Evolutionary conservation across 768 basidiomycete genomes (phyloP).

Genomic region (Boletus subparvulus): DNA sequence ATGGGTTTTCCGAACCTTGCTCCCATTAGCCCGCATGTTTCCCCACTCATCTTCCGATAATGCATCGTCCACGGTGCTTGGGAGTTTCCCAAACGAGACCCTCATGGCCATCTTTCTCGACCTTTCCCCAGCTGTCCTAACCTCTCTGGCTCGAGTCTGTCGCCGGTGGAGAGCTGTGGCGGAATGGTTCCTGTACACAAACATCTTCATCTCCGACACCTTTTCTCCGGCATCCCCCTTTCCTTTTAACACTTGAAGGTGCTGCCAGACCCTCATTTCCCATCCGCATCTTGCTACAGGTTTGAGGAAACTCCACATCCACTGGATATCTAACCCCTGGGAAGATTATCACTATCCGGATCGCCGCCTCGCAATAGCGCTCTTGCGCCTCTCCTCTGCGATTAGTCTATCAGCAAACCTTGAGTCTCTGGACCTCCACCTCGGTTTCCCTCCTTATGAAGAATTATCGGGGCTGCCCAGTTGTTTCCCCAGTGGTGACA

Average conservation of each 20-base stretch:
- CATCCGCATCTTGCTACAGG: conserved; percentile 43
- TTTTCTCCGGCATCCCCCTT: not conserved
- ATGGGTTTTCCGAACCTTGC: too few relatives aligned
- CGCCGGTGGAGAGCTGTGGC: not conserved
- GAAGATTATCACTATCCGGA: not conserved
- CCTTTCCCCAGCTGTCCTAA: not conserved
- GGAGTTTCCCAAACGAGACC: not conserved
- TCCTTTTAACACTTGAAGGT: conserved; percentile 42
- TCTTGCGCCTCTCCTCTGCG: conserved; percentile 37
- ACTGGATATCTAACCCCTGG: conserved; percentile 43
- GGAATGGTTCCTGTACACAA: not conserved
- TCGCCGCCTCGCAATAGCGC: conserved; percentile 37
- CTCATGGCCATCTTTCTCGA: not conserved
- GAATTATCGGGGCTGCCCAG: too few relatives aligned
- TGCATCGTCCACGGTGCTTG: too few relatives aligned
- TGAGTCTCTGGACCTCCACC: too few relatives aligned
- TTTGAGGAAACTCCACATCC: conserved; percentile 41
- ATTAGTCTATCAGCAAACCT: too few relatives aligned
- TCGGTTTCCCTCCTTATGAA: too few relatives aligned
- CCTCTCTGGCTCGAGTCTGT: not conserved
- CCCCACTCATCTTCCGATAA: not conserved
- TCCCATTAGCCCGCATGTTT: not conserved
- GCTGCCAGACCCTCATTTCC: conserved; percentile 36
- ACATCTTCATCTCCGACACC: not conserved
- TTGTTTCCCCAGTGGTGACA: conserved; percentile 39